These are phyloP conservation scores for Geosmithia morbida DNA, from an alignment of 2,329 filamentous ascomycete genomes.

Conservation along the genomic window DNA sequence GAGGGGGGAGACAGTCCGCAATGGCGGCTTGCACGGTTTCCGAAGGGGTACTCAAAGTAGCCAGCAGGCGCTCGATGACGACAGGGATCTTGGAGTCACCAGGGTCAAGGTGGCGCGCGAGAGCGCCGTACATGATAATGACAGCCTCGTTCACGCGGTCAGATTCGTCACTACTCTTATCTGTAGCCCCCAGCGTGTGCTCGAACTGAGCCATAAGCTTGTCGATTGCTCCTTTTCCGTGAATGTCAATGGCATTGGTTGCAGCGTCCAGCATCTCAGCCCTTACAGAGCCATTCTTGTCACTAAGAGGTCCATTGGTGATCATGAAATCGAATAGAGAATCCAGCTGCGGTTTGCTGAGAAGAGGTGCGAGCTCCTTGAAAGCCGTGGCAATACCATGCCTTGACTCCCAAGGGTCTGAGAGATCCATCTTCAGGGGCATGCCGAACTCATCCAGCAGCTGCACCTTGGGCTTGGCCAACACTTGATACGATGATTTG, in stretches of 20 bases:
- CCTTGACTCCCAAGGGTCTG: slow-evolving; percentile 82
- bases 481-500: slow-evolving; percentile 57
- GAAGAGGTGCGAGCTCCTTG: slow-evolving; percentile 59
- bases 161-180: slow-evolving; percentile 64
- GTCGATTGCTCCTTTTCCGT: slow-evolving; percentile 73
- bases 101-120: slow-evolving; percentile 71
- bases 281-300: slow-evolving; percentile 63
- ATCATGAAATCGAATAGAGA: slow-evolving; percentile 77
- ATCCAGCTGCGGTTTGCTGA: slow-evolving; percentile 56
- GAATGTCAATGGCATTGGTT: slow-evolving; percentile 62
- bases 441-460: slow-evolving; percentile 90
- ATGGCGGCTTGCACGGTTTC: slow-evolving; percentile 96
- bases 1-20: slow-evolving; percentile 79
- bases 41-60: slow-evolving; percentile 83
- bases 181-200: slow-evolving; percentile 68
- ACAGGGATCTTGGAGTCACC: slow-evolving; percentile 81
- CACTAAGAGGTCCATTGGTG: slow-evolving; percentile 72
- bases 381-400: slow-evolving; percentile 84
- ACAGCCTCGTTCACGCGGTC: slow-evolving; percentile 95
- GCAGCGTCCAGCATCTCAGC: slow-evolving; percentile 88
- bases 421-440: slow-evolving; percentile 74
- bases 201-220: slow-evolving; percentile 89
- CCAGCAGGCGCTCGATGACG: slow-evolving; percentile 74
- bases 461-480: slow-evolving; percentile 69
- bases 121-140: slow-evolving; percentile 89